Conservation (phyloP, 192 early-diverging fungal genomes). For the Glomus cerebriforme region DNA sequence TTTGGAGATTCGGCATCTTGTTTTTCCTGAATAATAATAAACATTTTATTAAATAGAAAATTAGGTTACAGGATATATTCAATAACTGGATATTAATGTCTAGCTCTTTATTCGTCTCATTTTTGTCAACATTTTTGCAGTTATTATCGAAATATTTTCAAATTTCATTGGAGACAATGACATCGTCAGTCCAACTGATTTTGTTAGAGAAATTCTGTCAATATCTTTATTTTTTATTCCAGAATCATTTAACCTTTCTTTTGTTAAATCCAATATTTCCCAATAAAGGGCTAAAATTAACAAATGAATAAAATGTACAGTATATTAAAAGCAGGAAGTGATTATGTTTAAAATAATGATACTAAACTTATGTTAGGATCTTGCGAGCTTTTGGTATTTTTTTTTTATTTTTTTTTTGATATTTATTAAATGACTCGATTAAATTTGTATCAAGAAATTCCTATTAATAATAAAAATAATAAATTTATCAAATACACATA, state of each 20-base stretch:
- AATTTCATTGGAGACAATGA: neutral
- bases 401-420: slow-evolving; percentile 9
- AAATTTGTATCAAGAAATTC: neutral
- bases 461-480: slow-evolving; percentile 2
- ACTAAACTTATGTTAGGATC: slow-evolving; percentile 15
- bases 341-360: slow-evolving; percentile 6
- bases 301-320: slow-evolving; percentile 5
- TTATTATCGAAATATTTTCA: slow-evolving; percentile 2
- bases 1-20: too few species aligned
- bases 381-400: slow-evolving; percentile 5
- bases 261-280: slow-evolving; percentile 20
- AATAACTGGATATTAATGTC: too few species aligned
- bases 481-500: slow-evolving; percentile 5
- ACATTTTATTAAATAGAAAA: too few species aligned
- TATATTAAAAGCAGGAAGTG: neutral
- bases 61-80: too few species aligned
- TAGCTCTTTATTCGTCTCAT: too few species aligned
- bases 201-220: neutral
- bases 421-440: neutral
- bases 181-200: neutral
- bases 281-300: slow-evolving; percentile 9
- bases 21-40: too few species aligned
- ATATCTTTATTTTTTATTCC: slow-evolving; percentile 2
- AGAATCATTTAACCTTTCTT: slow-evolving; percentile 1
- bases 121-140: neutral